These are phyloP conservation scores for Carex arenaria DNA, from an alignment of 202 grass and related monocot species.

Conservation along the genomic window DNA sequence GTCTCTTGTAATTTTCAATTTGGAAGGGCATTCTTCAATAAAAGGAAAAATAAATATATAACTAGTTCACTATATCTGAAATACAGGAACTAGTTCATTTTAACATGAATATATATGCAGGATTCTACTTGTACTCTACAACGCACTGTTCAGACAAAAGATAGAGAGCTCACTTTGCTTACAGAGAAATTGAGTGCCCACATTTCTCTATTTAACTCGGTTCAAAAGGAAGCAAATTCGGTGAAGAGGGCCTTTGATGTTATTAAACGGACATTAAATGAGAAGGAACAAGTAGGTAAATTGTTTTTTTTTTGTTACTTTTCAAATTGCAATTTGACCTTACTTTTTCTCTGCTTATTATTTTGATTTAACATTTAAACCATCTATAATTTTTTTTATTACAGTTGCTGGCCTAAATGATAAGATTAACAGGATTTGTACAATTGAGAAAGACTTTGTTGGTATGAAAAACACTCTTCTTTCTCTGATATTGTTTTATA, in stretches of 20 bases:
- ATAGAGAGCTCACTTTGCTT: constrained; percentile 59
- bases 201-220: constrained; percentile 53
- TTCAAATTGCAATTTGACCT: constrained; percentile 11
- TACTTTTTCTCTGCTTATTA: neutral
- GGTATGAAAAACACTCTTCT: constrained; percentile 39
- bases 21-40: neutral
- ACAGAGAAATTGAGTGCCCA: constrained; percentile 74
- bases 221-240: constrained; percentile 58
- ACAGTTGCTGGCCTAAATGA: constrained; percentile 65
- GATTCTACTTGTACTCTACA: constrained; percentile 75
- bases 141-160: constrained; percentile 64
- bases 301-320: constrained; percentile 16
- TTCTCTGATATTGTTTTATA: neutral
- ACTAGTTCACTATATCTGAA: constrained; percentile 15
- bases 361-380: neutral
- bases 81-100: neutral
- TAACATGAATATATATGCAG: constrained; percentile 44
- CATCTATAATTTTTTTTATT: constrained; percentile 16
- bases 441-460: constrained; percentile 72
- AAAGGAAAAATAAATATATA: neutral
- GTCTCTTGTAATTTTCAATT: neutral
- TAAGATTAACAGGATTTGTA: constrained; percentile 58
- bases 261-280: constrained; percentile 48
- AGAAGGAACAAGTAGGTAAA: constrained; percentile 76
- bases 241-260: constrained; percentile 50